phyloP scores from a whole-genome alignment of 2,329 filamentous ascomycete genomes.

The Cladophialophora immunda region DNA sequence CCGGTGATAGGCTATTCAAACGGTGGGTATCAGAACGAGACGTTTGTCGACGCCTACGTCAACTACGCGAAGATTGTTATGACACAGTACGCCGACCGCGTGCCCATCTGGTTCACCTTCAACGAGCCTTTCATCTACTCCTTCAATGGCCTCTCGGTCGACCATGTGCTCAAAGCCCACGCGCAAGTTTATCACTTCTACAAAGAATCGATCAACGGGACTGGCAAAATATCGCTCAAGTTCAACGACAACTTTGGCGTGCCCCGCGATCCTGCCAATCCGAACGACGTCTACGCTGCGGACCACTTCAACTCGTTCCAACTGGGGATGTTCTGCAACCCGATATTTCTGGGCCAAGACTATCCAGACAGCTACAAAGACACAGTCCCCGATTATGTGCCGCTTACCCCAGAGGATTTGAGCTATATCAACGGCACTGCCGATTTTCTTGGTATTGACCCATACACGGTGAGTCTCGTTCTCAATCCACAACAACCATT shows the following conservation, averaged over 20 bases:
- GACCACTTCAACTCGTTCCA: slow-evolving; percentile 47
- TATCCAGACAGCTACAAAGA: slow-evolving; percentile 52
- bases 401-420: slow-evolving; percentile 60
- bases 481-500: background rate
- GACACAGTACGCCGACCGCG: slow-evolving; percentile 49
- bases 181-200: slow-evolving; percentile 52
- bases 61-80: slow-evolving; percentile 52
- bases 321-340: slow-evolving; percentile 55
- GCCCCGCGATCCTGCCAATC: slow-evolving; percentile 41
- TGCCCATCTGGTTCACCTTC: slow-evolving; percentile 52
- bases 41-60: slow-evolving; percentile 43
- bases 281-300: slow-evolving; percentile 42
- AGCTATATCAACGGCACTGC: slow-evolving; percentile 59
- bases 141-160: slow-evolving; percentile 48
- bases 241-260: slow-evolving; percentile 48
- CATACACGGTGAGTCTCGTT: slow-evolving; percentile 57
- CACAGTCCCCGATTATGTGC: slow-evolving; percentile 43
- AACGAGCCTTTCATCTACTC: slow-evolving; percentile 52
- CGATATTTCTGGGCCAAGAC: slow-evolving; percentile 55
- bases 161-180: slow-evolving; percentile 50
- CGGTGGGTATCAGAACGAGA: slow-evolving; percentile 46
- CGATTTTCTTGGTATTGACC: slow-evolving; percentile 67
- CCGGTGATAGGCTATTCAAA: slow-evolving; percentile 38
- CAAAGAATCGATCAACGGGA: slow-evolving; percentile 43
- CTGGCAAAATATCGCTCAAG: slow-evolving; percentile 47